phyloP scores from a whole-genome alignment of 148 eudicot species.

The Bassia scoparia region DNA sequence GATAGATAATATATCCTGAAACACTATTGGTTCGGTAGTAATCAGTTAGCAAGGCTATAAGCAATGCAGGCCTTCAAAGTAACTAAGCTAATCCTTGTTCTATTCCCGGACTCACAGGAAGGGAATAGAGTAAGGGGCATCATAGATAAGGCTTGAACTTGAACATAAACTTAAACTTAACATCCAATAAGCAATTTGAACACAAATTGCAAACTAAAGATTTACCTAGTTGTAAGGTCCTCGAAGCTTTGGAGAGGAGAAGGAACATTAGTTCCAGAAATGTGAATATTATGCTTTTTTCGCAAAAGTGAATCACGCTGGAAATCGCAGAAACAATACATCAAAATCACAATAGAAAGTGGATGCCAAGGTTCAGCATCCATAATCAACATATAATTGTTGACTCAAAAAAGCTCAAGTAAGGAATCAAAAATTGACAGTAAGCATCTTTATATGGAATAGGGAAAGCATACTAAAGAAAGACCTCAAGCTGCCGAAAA shows the following conservation, averaged over 20 bases:
- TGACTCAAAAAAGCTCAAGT: no score
- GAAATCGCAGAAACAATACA: slow-evolving; percentile 16
- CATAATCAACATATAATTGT: neutral
- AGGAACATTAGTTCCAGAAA: slow-evolving; percentile 71
- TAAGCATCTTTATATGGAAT: neutral
- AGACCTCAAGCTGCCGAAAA: slow-evolving; percentile 72
- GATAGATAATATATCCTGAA: neutral
- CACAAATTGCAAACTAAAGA: slow-evolving; percentile 2
- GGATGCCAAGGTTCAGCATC: slow-evolving; percentile 1
- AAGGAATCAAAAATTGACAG: neutral
- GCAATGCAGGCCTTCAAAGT: neutral
- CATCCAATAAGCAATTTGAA: neutral
- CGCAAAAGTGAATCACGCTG: slow-evolving; percentile 74
- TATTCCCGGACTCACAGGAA: no score
- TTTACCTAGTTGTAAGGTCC: slow-evolving; percentile 68
- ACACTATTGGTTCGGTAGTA: neutral
- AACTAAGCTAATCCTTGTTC: neutral
- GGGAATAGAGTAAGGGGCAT: no score
- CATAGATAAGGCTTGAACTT: neutral
- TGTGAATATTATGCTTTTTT: slow-evolving; percentile 69
- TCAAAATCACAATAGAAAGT: slow-evolving; percentile 7
- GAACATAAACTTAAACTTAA: neutral
- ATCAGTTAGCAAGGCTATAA: neutral
- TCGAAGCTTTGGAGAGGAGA: slow-evolving; percentile 79
- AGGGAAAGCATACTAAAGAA: neutral